Evolutionary conservation across 1,139 yeast genomes (phyloP).

Genomic region (Taphrina deformans): DNA sequence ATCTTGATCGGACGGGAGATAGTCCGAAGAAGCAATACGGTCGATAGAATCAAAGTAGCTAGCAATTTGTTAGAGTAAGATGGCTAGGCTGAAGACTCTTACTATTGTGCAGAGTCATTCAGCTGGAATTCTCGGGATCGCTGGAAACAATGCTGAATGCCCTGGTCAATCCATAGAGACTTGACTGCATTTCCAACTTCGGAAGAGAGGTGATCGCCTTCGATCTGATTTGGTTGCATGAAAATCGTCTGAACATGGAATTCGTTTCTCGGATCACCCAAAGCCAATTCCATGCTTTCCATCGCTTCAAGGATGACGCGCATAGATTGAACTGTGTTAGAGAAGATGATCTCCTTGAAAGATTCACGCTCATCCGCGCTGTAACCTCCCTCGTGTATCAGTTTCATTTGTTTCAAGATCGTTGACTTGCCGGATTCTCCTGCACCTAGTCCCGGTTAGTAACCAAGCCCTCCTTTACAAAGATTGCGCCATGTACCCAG

Average conservation of each 20-base stretch:
- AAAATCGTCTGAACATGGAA: slow-evolving; percentile 36
- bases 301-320: slow-evolving; percentile 61
- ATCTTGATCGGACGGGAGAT: slow-evolving; percentile 75
- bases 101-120: slow-evolving; percentile 79
- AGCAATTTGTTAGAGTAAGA: not conserved
- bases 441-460: slow-evolving; percentile 48
- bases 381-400: slow-evolving; percentile 85
- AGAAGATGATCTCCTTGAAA: slow-evolving; percentile 91
- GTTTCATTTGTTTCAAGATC: slow-evolving; percentile 85
- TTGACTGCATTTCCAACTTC: slow-evolving; percentile 42
- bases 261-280: slow-evolving; percentile 36
- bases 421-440: slow-evolving; percentile 98
- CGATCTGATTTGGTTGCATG: slow-evolving; percentile 39
- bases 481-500: slow-evolving; percentile 28
- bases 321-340: slow-evolving; percentile 87
- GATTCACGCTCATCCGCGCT: slow-evolving; percentile 74
- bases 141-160: slow-evolving; percentile 59
- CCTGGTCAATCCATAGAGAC: slow-evolving; percentile 58
- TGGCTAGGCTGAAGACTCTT: slow-evolving; percentile 12
- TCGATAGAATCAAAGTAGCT: slow-evolving; percentile 40
- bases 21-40: slow-evolving; percentile 56
- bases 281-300: slow-evolving; percentile 37
- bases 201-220: slow-evolving; percentile 37
- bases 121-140: slow-evolving; percentile 76
- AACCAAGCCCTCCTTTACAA: not conserved